Conservation (phyloP, 2,329 filamentous ascomycete species). For the Fusarium drepaniforme region DNA sequence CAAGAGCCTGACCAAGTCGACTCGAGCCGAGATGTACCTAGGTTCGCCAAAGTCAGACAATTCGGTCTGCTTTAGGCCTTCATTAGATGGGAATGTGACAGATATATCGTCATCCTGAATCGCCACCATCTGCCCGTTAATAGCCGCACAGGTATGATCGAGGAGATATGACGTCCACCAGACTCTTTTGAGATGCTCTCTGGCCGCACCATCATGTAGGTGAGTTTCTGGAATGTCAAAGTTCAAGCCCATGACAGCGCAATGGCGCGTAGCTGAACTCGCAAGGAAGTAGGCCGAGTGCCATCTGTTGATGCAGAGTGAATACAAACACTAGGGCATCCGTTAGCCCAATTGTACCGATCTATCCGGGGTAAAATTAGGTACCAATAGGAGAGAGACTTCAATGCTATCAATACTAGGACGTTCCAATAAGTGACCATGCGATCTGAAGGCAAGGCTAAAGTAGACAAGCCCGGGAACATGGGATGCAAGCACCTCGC, state of each 20-base stretch:
- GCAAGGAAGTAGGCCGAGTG: neutral
- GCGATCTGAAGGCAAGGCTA: neutral
- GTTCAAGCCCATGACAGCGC: neutral
- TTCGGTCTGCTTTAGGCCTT: neutral
- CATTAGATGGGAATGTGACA: neutral
- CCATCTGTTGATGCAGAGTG: neutral
- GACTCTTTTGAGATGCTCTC: neutral
- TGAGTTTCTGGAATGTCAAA: neutral
- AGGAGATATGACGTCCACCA: neutral
- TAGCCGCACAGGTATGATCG: neutral
- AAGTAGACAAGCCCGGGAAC: neutral
- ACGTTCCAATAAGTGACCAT: neutral
- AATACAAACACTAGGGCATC: neutral
- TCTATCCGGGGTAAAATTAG: neutral
- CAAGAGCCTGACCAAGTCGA: neutral
- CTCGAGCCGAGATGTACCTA: neutral
- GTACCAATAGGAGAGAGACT: neutral
- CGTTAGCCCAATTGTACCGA: neutral
- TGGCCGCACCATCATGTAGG: neutral
- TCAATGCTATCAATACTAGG: neutral
- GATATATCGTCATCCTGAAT: neutral
- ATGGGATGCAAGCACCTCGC: neutral
- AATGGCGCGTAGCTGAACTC: neutral
- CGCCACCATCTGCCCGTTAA: neutral
- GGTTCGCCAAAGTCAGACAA: neutral